phyloP scores from a whole-genome alignment of 768 basidiomycete genomes.

The Pleurotus tuber-regium region DNA sequence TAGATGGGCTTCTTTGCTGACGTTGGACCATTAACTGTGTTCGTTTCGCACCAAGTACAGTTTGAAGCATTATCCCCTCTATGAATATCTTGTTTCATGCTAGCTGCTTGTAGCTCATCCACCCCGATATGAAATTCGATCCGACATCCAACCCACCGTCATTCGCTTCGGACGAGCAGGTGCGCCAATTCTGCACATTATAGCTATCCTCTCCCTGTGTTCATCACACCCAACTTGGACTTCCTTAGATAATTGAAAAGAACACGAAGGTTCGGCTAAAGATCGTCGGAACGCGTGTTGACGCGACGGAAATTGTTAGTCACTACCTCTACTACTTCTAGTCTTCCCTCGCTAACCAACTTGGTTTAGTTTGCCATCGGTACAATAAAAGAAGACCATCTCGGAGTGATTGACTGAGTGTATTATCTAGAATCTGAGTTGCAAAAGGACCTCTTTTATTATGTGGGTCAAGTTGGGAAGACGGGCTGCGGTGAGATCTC shows the following conservation, averaged over 20 bases:
- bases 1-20: slow-evolving; percentile 99
- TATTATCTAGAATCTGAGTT: too few species aligned
- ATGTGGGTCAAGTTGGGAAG: too few species aligned
- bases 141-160: slow-evolving; percentile 97
- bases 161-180: slow-evolving; percentile 89
- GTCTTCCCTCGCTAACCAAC: not conserved
- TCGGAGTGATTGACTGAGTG: slow-evolving; percentile 84
- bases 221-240: too few species aligned
- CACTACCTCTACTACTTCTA: not conserved
- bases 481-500: too few species aligned
- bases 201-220: slow-evolving; percentile 3
- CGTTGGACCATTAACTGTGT: slow-evolving; percentile 90
- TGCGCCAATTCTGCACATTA: slow-evolving; percentile 25
- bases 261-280: slow-evolving; percentile 90
- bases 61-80: slow-evolving; percentile 3
- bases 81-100: slow-evolving; percentile 7
- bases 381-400: slow-evolving; percentile 96
- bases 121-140: slow-evolving; percentile 92
- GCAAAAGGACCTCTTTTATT: too few species aligned
- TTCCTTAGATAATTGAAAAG: slow-evolving; percentile 81
- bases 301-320: slow-evolving; percentile 95
- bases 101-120: slow-evolving; percentile 66
- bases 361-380: slow-evolving; percentile 85
- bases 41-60: slow-evolving; percentile 92
- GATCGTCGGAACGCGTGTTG: slow-evolving; percentile 97